Conservation (phyloP, 1,284 basidiomycete genomes). For the Cryptococcus amylolentus region DNA sequence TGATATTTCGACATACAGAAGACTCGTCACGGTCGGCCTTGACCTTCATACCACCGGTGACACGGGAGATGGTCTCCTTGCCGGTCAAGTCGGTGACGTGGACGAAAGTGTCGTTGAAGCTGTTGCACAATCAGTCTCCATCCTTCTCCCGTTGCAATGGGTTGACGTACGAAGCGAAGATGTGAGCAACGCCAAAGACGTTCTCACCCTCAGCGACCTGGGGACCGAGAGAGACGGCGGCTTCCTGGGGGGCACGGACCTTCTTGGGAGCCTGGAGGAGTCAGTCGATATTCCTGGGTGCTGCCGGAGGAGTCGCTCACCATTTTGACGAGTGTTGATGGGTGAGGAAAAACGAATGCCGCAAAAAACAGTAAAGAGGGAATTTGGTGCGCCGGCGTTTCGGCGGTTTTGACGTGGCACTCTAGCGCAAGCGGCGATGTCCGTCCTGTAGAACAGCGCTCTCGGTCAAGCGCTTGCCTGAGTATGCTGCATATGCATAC, state of each 20-base stretch:
- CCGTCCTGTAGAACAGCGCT: too few species aligned
- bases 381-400: too few species aligned
- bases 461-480: too few species aligned
- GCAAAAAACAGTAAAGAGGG: too few species aligned
- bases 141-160: not conserved
- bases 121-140: slow-evolving; percentile 13
- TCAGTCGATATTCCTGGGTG: too few species aligned
- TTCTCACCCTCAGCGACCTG: slow-evolving; percentile 92
- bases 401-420: too few species aligned
- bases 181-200: slow-evolving; percentile 94
- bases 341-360: too few species aligned
- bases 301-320: too few species aligned
- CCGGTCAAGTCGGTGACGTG: slow-evolving; percentile 99
- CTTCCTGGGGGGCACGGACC: slow-evolving; percentile 62
- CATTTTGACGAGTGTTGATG: too few species aligned
- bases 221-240: slow-evolving; percentile 82
- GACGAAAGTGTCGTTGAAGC: slow-evolving; percentile 99
- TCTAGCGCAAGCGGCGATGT: too few species aligned
- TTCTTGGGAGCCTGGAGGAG: slow-evolving; percentile 47
- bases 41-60: slow-evolving; percentile 99
- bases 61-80: slow-evolving; percentile 97
- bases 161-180: slow-evolving; percentile 71
- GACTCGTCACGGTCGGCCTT: slow-evolving; percentile 99
- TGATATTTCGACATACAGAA: slow-evolving; percentile 53
- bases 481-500: too few species aligned